Evolutionary conservation across 108 stramenopile genomes (phyloP), one percentile per base, ranked within the genome.

Genomic region (Schizochytrium sp.): DNA sequence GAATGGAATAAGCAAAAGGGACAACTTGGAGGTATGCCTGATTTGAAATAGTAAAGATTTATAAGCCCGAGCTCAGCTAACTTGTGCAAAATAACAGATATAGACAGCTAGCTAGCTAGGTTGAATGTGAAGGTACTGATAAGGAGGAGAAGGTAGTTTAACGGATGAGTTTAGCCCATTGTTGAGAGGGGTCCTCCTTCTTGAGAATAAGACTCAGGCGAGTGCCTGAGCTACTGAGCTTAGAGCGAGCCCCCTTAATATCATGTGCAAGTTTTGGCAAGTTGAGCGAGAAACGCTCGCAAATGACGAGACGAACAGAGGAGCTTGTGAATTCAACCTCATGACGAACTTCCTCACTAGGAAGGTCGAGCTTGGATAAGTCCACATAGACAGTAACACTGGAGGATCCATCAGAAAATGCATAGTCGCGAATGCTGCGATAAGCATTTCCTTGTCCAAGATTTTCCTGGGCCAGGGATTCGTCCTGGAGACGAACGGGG

Each of bases 311-410:
- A 10, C 53, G 76, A 47, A 40, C 76, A 5, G 76, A 83, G 2
- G 76, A 38, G 13, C 53, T 55, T 19, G 45, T 83, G 47, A 19
- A 55, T 53, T 83, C 76, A 0, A 83, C 76, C 2, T 49, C 28
- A 28, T 83, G 76, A 53, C 50, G 47, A 8, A 83, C 50, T 53
- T 83, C 76, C 50, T 55, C 3, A 8, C 28, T 53, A 13, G 10
- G 17, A 8, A 83, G 76, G 76, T 83, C 53, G n/a, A 83, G 76
- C 47, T 83, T 55, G 10, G 47, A 55, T 10, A 83, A 53, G 50
- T 83, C 76, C 8, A 83, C 53, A 2, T 83, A 83, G 17, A 83
- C 76, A 40, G 76, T 3, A 10, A 83, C 76, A 2, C 15, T 83
- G 17, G 8, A 19, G 76, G 17, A 19, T n/a, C 76, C 76, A 53